Evolutionary conservation across 441 rosid genomes (phyloP), one percentile per base, ranked within the genome.

Genomic region (Brassica hybrid): DNA sequence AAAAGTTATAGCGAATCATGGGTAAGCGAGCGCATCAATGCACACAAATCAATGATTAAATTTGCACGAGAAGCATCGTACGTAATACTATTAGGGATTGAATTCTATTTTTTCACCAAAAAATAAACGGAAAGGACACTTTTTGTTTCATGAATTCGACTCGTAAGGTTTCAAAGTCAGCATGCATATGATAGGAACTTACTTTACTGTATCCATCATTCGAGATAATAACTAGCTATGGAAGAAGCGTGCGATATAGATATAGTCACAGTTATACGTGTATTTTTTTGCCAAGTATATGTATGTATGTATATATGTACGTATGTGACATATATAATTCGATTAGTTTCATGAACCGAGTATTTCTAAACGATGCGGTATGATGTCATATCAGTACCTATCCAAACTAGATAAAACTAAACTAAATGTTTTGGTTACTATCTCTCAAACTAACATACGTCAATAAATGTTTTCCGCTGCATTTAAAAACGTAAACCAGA

Each of bases 11-110:
- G 68, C 54, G 36, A 30, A 74, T 56, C 70, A 75, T 79, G 73
- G 63, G 68, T 60, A 34, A 58, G 67, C 68, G 76, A 79, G 75
- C 25, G 73, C 79, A 64, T 34, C 34, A 65, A 65, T 75, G 73
- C 61, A 65, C 60, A 75, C 4, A 79, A 43, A 65, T 48, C 76
- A 80, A 80, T 75, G 79, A 80, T 80, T 75, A 75, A 69, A 71
- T 60, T 71, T 67, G 79, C 83, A 80, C 83, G 83, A 80, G 83
- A 80, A 75, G 83, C 83, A 65, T 57, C 9, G 79, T 74, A 74
- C 82, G 63, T 65, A 58, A 75, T 59, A 71, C 54, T 48, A 66
- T 14, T 59, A 71, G 76, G 70, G 69, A 60, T 71, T 75, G 69
- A 75, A 75, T 65, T 73, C 43, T 65, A 32, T 75, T 70, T 71